Conservation (phyloP, 129 eudicot species). For the Artemisia annua region DNA sequence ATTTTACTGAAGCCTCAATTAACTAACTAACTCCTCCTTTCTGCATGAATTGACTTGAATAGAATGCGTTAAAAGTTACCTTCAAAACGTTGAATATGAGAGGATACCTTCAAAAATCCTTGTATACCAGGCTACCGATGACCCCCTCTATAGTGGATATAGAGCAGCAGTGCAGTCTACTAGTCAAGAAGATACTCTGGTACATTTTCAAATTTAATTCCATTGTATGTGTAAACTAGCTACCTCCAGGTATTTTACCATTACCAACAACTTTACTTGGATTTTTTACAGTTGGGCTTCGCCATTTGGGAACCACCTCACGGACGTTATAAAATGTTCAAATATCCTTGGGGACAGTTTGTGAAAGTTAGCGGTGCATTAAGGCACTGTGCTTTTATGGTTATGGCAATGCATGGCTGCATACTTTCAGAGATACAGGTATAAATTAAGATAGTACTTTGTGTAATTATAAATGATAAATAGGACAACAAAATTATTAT, state of each 20-base stretch:
- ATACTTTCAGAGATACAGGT: slow-evolving; percentile 97
- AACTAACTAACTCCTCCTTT: background rate
- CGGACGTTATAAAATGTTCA: slow-evolving; percentile 69
- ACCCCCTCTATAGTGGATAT: slow-evolving; percentile 73
- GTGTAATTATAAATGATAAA: no score
- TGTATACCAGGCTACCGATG: slow-evolving; percentile 75
- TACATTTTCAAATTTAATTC: slow-evolving; percentile 16
- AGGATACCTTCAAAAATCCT: slow-evolving; percentile 89
- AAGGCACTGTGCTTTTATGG: slow-evolving; percentile 88
- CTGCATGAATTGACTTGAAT: background rate
- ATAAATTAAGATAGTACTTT: no score
- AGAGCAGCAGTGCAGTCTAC: slow-evolving; percentile 77
- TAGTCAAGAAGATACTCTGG: slow-evolving; percentile 85
- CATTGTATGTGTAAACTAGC: background rate
- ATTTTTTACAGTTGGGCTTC: slow-evolving; percentile 52
- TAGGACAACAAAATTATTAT: no score
- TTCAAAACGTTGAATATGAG: slow-evolving; percentile 61
- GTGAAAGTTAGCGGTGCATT: slow-evolving; percentile 84
- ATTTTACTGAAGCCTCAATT: background rate
- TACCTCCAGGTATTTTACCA: background rate
- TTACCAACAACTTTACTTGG: background rate
- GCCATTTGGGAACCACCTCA: slow-evolving; percentile 97
- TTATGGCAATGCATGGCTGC: slow-evolving; percentile 93
- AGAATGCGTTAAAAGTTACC: slow-evolving; percentile 73
- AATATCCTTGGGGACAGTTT: slow-evolving; percentile 76